A percentile compares a stretch with the other conserved stretches of the same genome.
These are phyloP conservation scores for Epichloe festucae DNA, from an alignment of 2,329 filamentous ascomycete genomes.

Conservation along the genomic window DNA sequence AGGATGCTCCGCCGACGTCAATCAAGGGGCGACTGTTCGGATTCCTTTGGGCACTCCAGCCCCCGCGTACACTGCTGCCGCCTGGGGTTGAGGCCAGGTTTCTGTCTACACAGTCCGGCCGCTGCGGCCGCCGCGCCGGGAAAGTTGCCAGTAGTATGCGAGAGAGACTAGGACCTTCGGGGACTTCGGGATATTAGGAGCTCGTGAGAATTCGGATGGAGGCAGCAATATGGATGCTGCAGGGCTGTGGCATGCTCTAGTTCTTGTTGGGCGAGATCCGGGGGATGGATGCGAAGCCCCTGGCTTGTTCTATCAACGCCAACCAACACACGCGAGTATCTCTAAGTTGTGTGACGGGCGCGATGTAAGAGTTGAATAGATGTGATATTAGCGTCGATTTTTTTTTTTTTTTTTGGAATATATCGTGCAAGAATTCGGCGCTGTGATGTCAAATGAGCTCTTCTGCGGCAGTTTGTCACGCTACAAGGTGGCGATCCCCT, in stretches of 20 bases:
- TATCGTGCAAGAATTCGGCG: background rate
- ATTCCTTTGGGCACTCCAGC: background rate
- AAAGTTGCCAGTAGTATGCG: slow-evolving; percentile 1
- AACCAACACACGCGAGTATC: background rate
- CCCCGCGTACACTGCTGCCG: background rate
- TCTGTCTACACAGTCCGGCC: slow-evolving; percentile 3
- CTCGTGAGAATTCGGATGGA: background rate
- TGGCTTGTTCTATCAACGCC: background rate
- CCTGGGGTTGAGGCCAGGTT: background rate
- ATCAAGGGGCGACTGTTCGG: background rate
- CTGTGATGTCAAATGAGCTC: background rate
- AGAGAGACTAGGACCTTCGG: no score
- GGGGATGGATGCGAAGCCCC: background rate
- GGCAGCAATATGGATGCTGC: background rate
- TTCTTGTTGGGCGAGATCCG: background rate
- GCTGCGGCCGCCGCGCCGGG: slow-evolving; percentile 2
- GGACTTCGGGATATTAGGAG: background rate
- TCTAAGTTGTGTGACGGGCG: background rate
- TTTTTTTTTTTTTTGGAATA: background rate
- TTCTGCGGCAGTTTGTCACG: background rate
- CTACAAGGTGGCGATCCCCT: background rate
- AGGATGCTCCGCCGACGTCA: background rate
- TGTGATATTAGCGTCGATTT: background rate
- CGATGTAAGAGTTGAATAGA: background rate
- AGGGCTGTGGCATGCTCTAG: slow-evolving; percentile 4